A percentile compares a stretch with the other conserved stretches of the same genome.
Evolutionary conservation across 495 filamentous ascomycete genomes (phyloP).

Genomic region (Entonaema liquescens): DNA sequence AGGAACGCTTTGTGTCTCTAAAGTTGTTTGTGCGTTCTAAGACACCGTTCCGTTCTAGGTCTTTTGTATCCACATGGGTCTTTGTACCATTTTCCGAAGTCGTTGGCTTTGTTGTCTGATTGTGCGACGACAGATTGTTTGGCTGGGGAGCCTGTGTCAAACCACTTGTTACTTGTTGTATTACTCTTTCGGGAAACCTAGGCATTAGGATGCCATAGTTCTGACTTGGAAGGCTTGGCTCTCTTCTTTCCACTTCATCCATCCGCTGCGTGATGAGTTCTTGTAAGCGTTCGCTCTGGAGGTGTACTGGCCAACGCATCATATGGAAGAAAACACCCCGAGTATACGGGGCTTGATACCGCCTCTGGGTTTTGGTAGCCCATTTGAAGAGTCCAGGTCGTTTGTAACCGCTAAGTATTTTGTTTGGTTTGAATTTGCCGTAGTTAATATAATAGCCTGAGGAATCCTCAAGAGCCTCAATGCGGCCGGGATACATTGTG

Average conservation of each 20-base stretch:
- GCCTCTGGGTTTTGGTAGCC: constrained; percentile 42
- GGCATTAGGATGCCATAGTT: constrained; percentile 38
- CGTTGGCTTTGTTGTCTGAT: constrained; percentile 16
- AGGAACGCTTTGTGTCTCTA: background rate
- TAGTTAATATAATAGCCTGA: constrained; percentile 18
- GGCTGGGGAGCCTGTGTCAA: background rate
- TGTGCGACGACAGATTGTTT: background rate
- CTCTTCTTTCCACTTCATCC: constrained; percentile 27
- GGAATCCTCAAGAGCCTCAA: constrained; percentile 30
- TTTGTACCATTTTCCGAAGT: constrained; percentile 14
- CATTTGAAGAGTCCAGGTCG: constrained; percentile 46
- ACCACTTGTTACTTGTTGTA: constrained; percentile 7
- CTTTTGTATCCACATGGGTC: constrained; percentile 2
- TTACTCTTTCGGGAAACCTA: constrained; percentile 22
- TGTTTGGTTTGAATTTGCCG: constrained; percentile 9
- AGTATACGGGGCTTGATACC: constrained; percentile 41
- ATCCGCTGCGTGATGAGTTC: constrained; percentile 24
- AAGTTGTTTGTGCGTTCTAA: constrained; percentile 2
- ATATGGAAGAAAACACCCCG: constrained; percentile 39
- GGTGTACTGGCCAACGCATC: constrained; percentile 40
- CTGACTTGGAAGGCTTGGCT: constrained; percentile 30
- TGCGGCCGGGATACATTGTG: constrained; percentile 40
- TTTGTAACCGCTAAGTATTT: constrained; percentile 21
- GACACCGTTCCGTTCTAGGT: background rate
- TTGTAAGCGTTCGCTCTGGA: background rate